Evolutionary conservation across 202 grass and related monocot species (phyloP), one percentile per base, ranked within the genome.

Genomic region (Setaria italica): DNA sequence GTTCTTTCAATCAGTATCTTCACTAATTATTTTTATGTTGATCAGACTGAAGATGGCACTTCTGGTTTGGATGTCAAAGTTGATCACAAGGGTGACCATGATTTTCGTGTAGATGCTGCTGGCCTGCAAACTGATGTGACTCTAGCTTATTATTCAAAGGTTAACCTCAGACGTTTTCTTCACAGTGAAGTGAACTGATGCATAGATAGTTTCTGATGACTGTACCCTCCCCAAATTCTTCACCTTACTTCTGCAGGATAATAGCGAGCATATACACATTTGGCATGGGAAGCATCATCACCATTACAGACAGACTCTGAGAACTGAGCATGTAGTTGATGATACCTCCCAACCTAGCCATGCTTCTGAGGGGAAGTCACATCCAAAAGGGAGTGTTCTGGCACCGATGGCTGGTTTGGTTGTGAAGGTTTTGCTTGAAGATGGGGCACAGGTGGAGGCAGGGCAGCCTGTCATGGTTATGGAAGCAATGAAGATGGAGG

Each of bases 401-500:
- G 96, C 96, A 30, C 96, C 96, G 16, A 99, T 99, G 93, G 93
- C 93, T 9, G 96, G 96, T 86, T 87, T 99, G 84, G 90, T 99
- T 21, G 86, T 95, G 21, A 99, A 99, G 73, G 88, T 99, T 76
- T 67, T 99, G 81, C 81, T 90, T 58, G 82, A 95, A 82, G 90
- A 99, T 72, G 93, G 96, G 33, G 88, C 87, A 49, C 81, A 33
- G 9, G 88, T 99, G 82, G 88, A 95, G 68, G 84, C 85, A 69
- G 90, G 86, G 19, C 91, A 99, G 37, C 93, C 96, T 84, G 73
- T 95, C 74, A 87, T 99, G 88, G 96, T 99, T 67, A 94, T 99
- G 30, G 96, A 99, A 91, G 93, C 96, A 82, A 99, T 99, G 96
- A 99, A 99, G 78, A 95, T 99, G 96, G 96, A 99, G 96, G 96